Evolutionary conservation across 371 early-diverging fungal genomes (phyloP).

Genomic region (Apophysomyces trapeziformis): DNA sequence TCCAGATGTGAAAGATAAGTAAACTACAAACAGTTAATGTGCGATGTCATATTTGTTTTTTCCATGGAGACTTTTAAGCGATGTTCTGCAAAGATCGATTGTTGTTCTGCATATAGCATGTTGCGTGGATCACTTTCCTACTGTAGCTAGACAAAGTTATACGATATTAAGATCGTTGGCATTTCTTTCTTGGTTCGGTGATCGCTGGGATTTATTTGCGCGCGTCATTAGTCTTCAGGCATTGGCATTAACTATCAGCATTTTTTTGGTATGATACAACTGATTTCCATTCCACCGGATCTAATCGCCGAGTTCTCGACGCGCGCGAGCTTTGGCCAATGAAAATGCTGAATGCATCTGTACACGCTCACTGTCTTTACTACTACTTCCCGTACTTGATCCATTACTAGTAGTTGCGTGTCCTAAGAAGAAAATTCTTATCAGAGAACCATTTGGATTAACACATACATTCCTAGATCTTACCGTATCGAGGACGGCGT

Average conservation of each 20-base stretch:
- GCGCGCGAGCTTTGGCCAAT: not conserved
- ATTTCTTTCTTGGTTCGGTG: too few relatives aligned
- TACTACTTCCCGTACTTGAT: slow-evolving; percentile 4
- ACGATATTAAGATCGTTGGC: too few relatives aligned
- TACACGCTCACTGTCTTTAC: not conserved
- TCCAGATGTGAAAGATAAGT: too few relatives aligned
- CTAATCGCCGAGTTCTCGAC: not conserved
- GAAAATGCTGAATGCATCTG: not conserved
- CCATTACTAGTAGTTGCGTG: not conserved
- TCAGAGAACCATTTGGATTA: not conserved
- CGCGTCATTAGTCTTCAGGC: too few relatives aligned
- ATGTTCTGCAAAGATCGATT: too few relatives aligned
- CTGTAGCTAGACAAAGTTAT: too few relatives aligned
- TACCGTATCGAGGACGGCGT: slow-evolving; percentile 22
- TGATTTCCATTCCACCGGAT: not conserved
- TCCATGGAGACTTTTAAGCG: too few relatives aligned
- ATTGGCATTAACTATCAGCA: not conserved
- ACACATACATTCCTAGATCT: not conserved
- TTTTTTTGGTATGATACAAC: not conserved
- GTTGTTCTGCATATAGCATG: too few relatives aligned
- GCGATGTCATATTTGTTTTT: too few relatives aligned
- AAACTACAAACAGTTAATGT: too few relatives aligned
- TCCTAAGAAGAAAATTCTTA: not conserved
- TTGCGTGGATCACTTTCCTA: too few relatives aligned
- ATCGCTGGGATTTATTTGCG: too few relatives aligned